These are phyloP conservation scores for Salix brachista DNA, from an alignment of 345 rosid genomes.

Conservation along the genomic window DNA sequence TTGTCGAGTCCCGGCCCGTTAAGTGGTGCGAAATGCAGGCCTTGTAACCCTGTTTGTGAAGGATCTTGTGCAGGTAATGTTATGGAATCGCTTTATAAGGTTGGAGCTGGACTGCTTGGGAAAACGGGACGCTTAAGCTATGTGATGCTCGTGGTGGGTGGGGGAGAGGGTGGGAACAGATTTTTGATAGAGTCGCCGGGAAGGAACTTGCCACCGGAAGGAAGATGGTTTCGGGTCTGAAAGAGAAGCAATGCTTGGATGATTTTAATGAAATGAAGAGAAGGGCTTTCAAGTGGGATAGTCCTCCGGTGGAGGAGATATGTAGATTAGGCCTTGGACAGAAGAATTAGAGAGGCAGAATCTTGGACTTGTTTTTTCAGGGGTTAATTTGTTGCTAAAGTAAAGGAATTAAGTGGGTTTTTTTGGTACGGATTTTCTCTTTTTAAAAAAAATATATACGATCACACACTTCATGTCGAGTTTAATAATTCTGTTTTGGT, in stretches of 20 bases:
- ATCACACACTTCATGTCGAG: no score
- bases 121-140: conserved; percentile 48
- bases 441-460: no score
- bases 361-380: background rate
- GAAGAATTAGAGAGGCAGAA: background rate
- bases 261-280: conserved; percentile 55
- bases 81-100: conserved; percentile 48
- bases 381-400: background rate
- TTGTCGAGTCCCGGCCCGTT: conserved; percentile 71
- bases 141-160: conserved; percentile 69
- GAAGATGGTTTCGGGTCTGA: conserved; percentile 28
- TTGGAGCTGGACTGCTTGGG: conserved; percentile 96
- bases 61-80: conserved; percentile 50
- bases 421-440: background rate
- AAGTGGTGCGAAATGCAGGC: conserved; percentile 93
- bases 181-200: conserved; percentile 54
- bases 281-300: conserved; percentile 50
- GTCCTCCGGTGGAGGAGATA: conserved; percentile 59
- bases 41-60: conserved; percentile 54
- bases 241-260: conserved; percentile 40
- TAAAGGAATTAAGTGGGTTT: background rate
- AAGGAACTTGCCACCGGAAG: conserved; percentile 43
- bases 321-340: conserved; percentile 45
- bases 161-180: conserved; percentile 70
- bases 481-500: no score